phyloP scores from a whole-genome alignment of 257 asterid species.

The Solanum virginianum region DNA sequence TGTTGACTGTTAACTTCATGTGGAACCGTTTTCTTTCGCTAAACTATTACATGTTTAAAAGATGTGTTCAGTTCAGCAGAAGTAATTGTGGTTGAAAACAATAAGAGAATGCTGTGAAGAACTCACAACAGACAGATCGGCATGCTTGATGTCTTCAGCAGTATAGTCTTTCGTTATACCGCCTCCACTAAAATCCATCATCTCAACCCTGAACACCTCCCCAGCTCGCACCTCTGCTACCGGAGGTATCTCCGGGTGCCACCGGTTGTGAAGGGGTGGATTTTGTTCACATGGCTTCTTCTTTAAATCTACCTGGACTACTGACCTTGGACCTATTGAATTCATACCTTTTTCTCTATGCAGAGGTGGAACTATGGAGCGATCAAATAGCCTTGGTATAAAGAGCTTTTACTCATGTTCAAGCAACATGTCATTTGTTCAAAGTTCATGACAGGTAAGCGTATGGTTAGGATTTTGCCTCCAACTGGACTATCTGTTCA shows the following conservation, averaged over 20 bases:
- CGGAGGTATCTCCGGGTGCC: conserved; percentile 81
- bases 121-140: conserved; percentile 53
- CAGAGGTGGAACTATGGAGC: neutral
- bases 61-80: neutral
- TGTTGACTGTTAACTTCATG: neutral
- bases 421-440: neutral
- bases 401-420: neutral
- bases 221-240: conserved; percentile 54
- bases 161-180: conserved; percentile 47
- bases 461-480: neutral
- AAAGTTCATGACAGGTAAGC: neutral
- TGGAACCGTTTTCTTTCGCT: neutral
- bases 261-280: conserved; percentile 69
- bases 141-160: conserved; percentile 54
- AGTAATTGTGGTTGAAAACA: neutral
- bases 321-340: conserved; percentile 31
- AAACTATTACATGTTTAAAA: neutral
- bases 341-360: conserved; percentile 7
- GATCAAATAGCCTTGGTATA: neutral
- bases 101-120: neutral
- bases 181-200: conserved; percentile 81
- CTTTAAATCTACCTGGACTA: conserved; percentile 57
- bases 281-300: conserved; percentile 62
- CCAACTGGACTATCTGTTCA: neutral
- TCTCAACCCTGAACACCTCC: conserved; percentile 70